phyloP scores from a whole-genome alignment of 495 filamentous ascomycete genomes.

The Lophium mytilinum region DNA sequence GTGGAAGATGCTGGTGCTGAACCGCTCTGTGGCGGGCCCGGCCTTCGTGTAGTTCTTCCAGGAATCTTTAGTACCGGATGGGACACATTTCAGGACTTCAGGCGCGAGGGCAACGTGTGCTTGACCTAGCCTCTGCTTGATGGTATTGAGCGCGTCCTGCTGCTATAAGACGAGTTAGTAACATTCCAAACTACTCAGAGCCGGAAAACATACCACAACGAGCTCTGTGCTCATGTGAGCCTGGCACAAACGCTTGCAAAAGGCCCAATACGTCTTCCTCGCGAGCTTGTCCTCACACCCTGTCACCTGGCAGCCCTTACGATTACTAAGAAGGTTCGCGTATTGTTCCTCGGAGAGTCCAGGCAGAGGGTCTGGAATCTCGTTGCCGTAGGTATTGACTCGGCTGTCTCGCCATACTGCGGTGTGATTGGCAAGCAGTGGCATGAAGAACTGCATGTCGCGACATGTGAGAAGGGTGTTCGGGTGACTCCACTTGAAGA shows the following conservation, averaged over 20 bases:
- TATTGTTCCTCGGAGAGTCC: slow-evolving; percentile 30
- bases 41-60: slow-evolving; percentile 22
- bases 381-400: background rate
- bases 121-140: slow-evolving; percentile 3
- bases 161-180: background rate
- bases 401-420: background rate
- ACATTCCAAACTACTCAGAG: background rate
- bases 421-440: background rate
- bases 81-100: slow-evolving; percentile 19
- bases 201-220: slow-evolving; percentile 15
- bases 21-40: slow-evolving; percentile 9
- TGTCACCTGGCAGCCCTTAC: slow-evolving; percentile 24
- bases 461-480: background rate
- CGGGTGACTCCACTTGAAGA: background rate
- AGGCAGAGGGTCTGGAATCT: background rate
- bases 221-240: slow-evolving; percentile 24
- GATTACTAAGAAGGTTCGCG: slow-evolving; percentile 23
- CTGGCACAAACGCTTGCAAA: slow-evolving; percentile 29
- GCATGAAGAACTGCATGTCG: background rate
- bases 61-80: slow-evolving; percentile 20
- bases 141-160: background rate
- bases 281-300: slow-evolving; percentile 17
- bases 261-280: slow-evolving; percentile 32
- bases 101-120: background rate
- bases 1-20: slow-evolving; percentile 11